Percentiles rank a stretch among this genome's conserved stretches.
These are phyloP conservation scores for Grigorovia transvaalensis DNA, from an alignment of 805 yeast genomes.

Conservation along the genomic window DNA sequence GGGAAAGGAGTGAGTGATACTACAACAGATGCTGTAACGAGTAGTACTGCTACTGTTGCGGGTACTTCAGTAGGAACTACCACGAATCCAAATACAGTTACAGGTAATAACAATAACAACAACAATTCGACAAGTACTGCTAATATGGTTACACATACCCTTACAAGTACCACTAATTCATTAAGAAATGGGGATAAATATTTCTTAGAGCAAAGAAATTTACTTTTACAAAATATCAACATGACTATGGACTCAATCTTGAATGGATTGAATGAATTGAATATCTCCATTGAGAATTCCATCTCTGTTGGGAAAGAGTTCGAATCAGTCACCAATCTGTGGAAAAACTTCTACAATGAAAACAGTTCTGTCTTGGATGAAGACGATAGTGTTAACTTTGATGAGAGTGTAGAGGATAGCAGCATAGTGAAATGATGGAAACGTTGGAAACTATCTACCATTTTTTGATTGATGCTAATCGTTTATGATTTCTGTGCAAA, in stretches of 20 bases:
- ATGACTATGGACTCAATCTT: constrained; percentile 52
- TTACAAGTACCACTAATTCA: neutral
- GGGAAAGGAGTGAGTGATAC: too few relatives aligned
- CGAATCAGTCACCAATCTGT: constrained; percentile 56
- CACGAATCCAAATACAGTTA: neutral
- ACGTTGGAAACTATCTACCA: too few relatives aligned
- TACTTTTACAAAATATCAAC: constrained; percentile 23
- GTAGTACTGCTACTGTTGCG: too few relatives aligned
- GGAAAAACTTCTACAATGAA: constrained; percentile 60
- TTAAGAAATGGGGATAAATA: constrained; percentile 11
- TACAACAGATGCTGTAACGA: too few relatives aligned
- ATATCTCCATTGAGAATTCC: constrained; percentile 55
- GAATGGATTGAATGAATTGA: constrained; percentile 51
- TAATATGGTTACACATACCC: neutral
- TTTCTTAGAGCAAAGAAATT: constrained; percentile 23
- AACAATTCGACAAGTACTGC: neutral
- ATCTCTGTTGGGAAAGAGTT: constrained; percentile 70
- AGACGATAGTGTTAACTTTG: constrained; percentile 3
- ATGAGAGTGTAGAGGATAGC: constrained; percentile 2
- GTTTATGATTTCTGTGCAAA: too few relatives aligned
- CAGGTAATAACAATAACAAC: neutral
- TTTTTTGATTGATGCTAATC: too few relatives aligned
- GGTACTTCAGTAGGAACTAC: too few relatives aligned
- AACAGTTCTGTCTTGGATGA: constrained; percentile 13
- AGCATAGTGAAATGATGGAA: neutral